Base-by-base conservation (phyloP, 2,329 filamentous ascomycete genomes). In the Clonostachys chloroleuca region DNA sequence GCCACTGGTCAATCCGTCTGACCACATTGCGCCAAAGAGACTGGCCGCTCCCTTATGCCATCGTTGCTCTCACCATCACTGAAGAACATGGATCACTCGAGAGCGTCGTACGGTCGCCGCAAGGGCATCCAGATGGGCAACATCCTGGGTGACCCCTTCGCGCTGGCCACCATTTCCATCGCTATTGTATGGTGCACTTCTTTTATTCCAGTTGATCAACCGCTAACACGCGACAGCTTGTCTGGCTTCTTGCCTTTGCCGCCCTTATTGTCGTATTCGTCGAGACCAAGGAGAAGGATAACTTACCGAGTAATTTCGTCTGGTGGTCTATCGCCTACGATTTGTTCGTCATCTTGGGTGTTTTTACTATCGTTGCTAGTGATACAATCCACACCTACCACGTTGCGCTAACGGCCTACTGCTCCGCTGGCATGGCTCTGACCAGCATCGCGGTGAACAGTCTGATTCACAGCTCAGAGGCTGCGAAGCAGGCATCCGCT, bases 111-210 rank as follows among this genome's bases (percentile, higher is more conserved):
- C 55, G 68, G 70, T 46, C 67, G 75, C 61, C 74, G 78, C 62
- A 71, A 75, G 64, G 74, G 78, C 60, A 85, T 96, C 68, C 86
- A 81, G 67, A 69, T 92, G 67, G 88, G 88, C 64, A 95, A 96
- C 70, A 91, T 99, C 59, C 78, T 96, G 51, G 94, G 94, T 59
- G 92, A 99, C 70, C 94, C 94, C 6, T 97, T 99, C 69, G 92
- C 92, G 50, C 80, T 99, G 51, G 91, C 92, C 47, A 97, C 94
- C 35, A 83, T 95, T 54, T 96, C 92, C 49, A 96, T 97, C 66
- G 83, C 87, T 53, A 77, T 89, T 63, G 92, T 96, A 82, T 68
- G 90, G 80, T 34, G 40, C 43, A 30, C 24, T 30, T 45, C 33
- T 40, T 44, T 16, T 41, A 20, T 37, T 12, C 44, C 34, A 34